Conservation (phyloP, 2,329 filamentous ascomycete species). For the Calonectria montana region DNA sequence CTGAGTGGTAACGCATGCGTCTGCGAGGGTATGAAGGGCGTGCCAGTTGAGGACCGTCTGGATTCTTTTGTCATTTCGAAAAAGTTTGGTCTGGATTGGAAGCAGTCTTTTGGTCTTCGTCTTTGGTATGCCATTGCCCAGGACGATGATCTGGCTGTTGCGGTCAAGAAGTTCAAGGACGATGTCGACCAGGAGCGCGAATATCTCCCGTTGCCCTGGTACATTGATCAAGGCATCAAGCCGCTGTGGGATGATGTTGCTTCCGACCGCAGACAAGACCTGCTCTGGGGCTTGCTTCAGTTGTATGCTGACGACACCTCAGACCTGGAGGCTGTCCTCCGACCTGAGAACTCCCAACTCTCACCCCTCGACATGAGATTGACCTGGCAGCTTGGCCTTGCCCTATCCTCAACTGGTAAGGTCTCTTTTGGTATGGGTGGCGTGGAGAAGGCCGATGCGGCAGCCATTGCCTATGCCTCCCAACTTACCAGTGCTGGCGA, state of each 20-base stretch:
- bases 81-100: slow-evolving; percentile 90
- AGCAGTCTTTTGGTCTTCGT: slow-evolving; percentile 89
- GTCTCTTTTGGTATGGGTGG: slow-evolving; percentile 65
- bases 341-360: slow-evolving; percentile 80
- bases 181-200: slow-evolving; percentile 80
- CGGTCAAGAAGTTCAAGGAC: slow-evolving; percentile 78
- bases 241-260: slow-evolving; percentile 71
- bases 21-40: slow-evolving; percentile 80
- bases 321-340: slow-evolving; percentile 76
- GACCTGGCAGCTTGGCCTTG: slow-evolving; percentile 86
- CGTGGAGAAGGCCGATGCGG: slow-evolving; percentile 71
- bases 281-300: slow-evolving; percentile 88
- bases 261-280: slow-evolving; percentile 73
- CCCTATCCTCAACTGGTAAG: slow-evolving; percentile 64
- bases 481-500: slow-evolving; percentile 72
- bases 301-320: slow-evolving; percentile 74
- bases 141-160: slow-evolving; percentile 76
- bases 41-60: slow-evolving; percentile 81
- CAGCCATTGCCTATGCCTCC: slow-evolving; percentile 73
- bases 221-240: slow-evolving; percentile 68
- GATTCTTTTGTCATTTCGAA: slow-evolving; percentile 85
- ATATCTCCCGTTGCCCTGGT: slow-evolving; percentile 78
- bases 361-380: slow-evolving; percentile 81
- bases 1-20: slow-evolving; percentile 88
- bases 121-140: slow-evolving; percentile 86